Conservation (phyloP, 2,329 filamentous ascomycete genomes). For the Diplodia intermedia region DNA sequence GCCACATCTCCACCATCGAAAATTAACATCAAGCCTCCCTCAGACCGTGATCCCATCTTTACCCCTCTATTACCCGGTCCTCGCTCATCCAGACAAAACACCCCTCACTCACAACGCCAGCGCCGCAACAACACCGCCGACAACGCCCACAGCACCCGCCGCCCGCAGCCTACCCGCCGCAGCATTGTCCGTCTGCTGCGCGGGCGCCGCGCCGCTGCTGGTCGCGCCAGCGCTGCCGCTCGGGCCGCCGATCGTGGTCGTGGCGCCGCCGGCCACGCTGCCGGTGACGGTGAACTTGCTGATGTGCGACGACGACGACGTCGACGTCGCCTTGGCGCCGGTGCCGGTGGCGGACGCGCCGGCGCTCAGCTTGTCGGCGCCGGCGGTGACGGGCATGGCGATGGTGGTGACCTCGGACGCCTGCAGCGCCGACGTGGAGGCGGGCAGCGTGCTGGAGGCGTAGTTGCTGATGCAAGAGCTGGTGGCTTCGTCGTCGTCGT, state of each 20-base stretch:
- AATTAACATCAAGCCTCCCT: not conserved
- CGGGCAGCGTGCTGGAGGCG: constrained; percentile 4
- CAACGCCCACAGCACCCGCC: not conserved
- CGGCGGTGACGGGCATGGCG: constrained; percentile 17
- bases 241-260: not conserved
- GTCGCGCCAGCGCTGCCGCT: not conserved
- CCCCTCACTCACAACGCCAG: constrained; percentile 11
- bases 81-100: no score
- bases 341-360: constrained; percentile 2
- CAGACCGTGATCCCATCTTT: not conserved
- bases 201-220: not conserved
- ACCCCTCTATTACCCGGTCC: no score
- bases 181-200: not conserved
- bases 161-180: not conserved
- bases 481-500: not conserved
- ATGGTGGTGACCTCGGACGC: not conserved
- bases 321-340: not conserved
- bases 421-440: not conserved
- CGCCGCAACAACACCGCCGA: constrained; percentile 6
- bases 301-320: not conserved
- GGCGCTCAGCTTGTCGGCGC: constrained; percentile 21
- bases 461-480: constrained; percentile 6
- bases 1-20: not conserved
- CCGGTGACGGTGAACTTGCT: not conserved
- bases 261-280: not conserved